Percentiles rank a stretch among this genome's conserved stretches.
Evolutionary conservation across 2,329 filamentous ascomycete species (phyloP).

Genomic region (Emergomyces africanus): DNA sequence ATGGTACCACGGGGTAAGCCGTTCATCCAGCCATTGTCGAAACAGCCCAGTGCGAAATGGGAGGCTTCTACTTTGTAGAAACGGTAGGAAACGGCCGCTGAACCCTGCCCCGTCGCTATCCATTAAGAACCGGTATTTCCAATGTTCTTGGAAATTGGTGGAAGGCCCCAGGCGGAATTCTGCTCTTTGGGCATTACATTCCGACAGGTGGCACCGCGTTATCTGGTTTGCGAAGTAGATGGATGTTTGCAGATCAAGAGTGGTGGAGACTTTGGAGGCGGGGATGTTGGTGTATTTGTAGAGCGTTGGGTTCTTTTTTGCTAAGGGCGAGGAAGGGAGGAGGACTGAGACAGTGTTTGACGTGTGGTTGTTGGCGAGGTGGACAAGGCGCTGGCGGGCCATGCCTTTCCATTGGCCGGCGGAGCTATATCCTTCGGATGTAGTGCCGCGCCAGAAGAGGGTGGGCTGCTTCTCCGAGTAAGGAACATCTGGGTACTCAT

Average conservation of each 20-base stretch:
- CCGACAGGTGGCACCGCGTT: conserved; percentile 40
- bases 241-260: conserved; percentile 44
- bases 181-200: conserved; percentile 40
- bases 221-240: conserved; percentile 48
- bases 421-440: conserved; percentile 42
- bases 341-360: conserved; percentile 40
- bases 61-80: conserved; percentile 52
- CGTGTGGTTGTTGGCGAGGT: conserved; percentile 47
- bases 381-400: conserved; percentile 59
- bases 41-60: conserved; percentile 61
- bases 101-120: conserved; percentile 58
- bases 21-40: conserved; percentile 65
- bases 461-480: conserved; percentile 52
- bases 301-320: conserved; percentile 19
- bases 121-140: conserved; percentile 57
- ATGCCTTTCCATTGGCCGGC: conserved; percentile 51
- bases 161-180: conserved; percentile 39
- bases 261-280: conserved; percentile 22
- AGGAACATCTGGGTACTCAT: conserved; percentile 37
- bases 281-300: conserved; percentile 45
- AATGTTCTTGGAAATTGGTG: conserved; percentile 44
- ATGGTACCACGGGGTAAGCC: conserved; percentile 63
- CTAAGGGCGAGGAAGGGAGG: conserved; percentile 32
- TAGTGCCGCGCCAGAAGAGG: conserved; percentile 64
- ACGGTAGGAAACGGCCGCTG: conserved; percentile 51